These are phyloP conservation scores for Prillingera fragicola DNA, from an alignment of 1,284 basidiomycete species.

Conservation along the genomic window DNA sequence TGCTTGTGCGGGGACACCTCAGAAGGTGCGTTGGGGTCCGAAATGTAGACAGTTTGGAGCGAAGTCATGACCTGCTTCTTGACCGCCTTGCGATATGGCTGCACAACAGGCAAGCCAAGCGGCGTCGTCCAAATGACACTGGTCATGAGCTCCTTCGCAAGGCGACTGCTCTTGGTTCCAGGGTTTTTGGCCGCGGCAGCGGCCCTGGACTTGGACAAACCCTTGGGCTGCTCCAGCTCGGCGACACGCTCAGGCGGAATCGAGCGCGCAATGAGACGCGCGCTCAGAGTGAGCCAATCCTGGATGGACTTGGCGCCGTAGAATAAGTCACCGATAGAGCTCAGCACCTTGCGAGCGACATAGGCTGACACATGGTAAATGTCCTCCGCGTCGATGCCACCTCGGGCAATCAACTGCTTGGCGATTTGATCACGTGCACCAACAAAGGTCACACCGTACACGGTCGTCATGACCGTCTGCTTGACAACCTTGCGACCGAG, in stretches of 20 bases:
- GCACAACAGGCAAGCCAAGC: constrained; percentile 87
- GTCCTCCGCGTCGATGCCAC: constrained; percentile 66
- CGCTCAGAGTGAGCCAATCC: constrained; percentile 78
- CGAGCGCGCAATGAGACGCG: constrained; percentile 80
- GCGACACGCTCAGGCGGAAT: constrained; percentile 71
- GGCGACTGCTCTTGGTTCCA: constrained; percentile 35
- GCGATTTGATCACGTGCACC: constrained; percentile 95
- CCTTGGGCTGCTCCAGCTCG: constrained; percentile 46
- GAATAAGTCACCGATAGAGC: constrained; percentile 88
- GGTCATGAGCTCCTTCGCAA: constrained; percentile 88
- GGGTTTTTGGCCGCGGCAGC: constrained; percentile 4
- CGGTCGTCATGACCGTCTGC: constrained; percentile 99
- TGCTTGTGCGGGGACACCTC: constrained; percentile 84
- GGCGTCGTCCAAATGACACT: constrained; percentile 95
- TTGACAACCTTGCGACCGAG: constrained; percentile 94
- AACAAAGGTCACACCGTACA: constrained; percentile 91
- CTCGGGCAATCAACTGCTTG: constrained; percentile 73
- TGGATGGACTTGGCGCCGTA: constrained; percentile 86
- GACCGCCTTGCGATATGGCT: constrained; percentile 84
- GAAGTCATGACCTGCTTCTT: constrained; percentile 75
- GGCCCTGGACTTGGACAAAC: neutral
- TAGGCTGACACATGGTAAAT: constrained; percentile 75
- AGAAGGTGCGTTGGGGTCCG: constrained; percentile 73
- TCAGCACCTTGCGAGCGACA: constrained; percentile 73
- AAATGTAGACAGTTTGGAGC: constrained; percentile 87